These are phyloP conservation scores for Aphanomyces invadans DNA, from an alignment of 352 stramenopile genomes.

Conservation along the genomic window DNA sequence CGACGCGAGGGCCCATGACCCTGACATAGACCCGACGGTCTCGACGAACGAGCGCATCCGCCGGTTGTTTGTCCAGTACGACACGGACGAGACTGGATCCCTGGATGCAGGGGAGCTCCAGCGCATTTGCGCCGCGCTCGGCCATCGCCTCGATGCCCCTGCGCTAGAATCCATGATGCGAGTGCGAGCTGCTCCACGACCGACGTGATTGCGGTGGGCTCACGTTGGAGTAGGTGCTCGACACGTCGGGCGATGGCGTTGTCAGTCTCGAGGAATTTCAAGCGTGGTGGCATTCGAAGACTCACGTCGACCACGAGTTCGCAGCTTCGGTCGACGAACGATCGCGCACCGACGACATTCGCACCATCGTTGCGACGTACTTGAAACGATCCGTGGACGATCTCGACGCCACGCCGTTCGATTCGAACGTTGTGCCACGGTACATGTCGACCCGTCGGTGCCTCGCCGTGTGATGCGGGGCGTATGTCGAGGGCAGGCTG, in stretches of 20 bases:
- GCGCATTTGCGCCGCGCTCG: constrained; percentile 32
- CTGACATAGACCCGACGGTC: constrained; percentile 18
- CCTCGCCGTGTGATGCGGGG: constrained; percentile 6
- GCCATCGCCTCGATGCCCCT: constrained; percentile 31
- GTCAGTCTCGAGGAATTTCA: constrained; percentile 67
- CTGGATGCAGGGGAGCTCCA: constrained; percentile 45
- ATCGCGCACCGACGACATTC: constrained; percentile 11
- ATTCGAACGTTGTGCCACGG: constrained; percentile 20
- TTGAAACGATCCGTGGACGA: background rate
- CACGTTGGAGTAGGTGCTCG: constrained; percentile 34
- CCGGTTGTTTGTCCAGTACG: constrained; percentile 59
- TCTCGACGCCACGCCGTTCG: background rate
- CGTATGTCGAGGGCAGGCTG: constrained; percentile 10
- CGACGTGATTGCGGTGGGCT: no score
- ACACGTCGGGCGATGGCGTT: constrained; percentile 53
- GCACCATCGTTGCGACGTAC: constrained; percentile 14
- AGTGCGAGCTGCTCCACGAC: constrained; percentile 20
- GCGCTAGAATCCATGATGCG: constrained; percentile 47
- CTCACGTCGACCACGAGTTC: constrained; percentile 37
- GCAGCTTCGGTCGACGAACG: constrained; percentile 36
- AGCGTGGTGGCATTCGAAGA: constrained; percentile 66
- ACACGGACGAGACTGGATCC: constrained; percentile 53
- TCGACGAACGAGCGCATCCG: constrained; percentile 48
- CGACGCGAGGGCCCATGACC: no score
- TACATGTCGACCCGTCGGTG: no score